Base-by-base conservation (phyloP, 139 green algal genomes). In the Asterochloris erici region DNA sequence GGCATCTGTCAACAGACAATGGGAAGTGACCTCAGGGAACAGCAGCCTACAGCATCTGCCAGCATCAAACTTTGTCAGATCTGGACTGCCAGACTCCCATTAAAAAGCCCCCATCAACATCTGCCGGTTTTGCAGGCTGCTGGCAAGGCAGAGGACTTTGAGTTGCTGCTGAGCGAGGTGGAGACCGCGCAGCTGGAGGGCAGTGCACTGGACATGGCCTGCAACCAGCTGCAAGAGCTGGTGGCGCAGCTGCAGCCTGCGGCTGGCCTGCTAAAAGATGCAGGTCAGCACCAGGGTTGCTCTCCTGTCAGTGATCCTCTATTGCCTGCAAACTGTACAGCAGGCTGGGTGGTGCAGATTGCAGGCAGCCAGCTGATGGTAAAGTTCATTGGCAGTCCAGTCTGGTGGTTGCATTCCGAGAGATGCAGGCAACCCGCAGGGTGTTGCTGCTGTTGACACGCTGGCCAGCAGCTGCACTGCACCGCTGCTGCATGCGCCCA, bases 141-240 rank as follows among this genome's bases (percentile, higher is more conserved):
- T 0, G 82, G 85, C 14, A 54, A 87, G 76, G 54, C 71, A 60
- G 74, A 75, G 62, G 79, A 84, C 27, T 93, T 86, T 29, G 23
- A 84, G 29, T 27, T 79, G 11, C 87, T 94, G 79, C 83, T 96
- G 83, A 64, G 78, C 11, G 19, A 81, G 75, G 75, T 88, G 60
- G 81, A 86, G 78, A 63, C 15, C 21, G 83, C 76, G 12, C 17
- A 71, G 61, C 23, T 85, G 26, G 84, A 84, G n/a, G 78, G 74
- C 12, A 79, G 78, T 0, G 86, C 84, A 29, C 86, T 96, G 54
- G 88, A 93, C 54, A 79, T 63, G 0, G 80, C 89, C 14, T 92
- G 88, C 62, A 62, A 23, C 0, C 60, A 91, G 78, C 75, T 95
- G 76, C 85, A 90, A 76, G 78, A 79, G 29, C 77, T 95, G 70